Base-by-base conservation (phyloP, 331 rosid species). In the Saraca asoca region DNA sequence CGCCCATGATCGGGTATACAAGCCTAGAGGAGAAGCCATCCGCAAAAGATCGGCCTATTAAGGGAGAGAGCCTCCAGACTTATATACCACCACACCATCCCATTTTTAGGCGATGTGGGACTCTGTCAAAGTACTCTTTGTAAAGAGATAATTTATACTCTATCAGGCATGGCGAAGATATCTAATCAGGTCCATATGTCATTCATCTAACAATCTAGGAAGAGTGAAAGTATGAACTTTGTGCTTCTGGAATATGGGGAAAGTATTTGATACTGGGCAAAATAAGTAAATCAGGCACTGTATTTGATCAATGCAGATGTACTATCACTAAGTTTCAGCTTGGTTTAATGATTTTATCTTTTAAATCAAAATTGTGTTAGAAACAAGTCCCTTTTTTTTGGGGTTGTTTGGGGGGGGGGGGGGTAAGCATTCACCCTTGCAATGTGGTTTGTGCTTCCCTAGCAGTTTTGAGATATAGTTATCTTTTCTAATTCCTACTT, bases 361-460 rank as follows among this genome's bases (percentile, higher is more conserved):
- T 3, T 24, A 12, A n/a, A 54, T 29, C 51, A 38, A 18, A n/a
- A 15, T 16, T 54, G 10, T 68, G 33, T 12, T 43, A 14, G 9
- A 14, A 44, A 31, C 9, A 13, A 42, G 45, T 38, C 37, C 3
- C 2, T 24, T 3, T 24, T 1, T 67, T 14, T 15, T n/a, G n/a
- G 29, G 54, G 55, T 41, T 34, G 38, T 42, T 9, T 51, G 1
- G 1, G 31, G 31, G 31, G 1, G 31, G 31, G 31, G 31, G 1
- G 1, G 1, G 3, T 24, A 24, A 24, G 3, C 3, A 1, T 24
- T 24, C 3, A 1, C 3, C 31, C 31, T 24, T 24, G 49, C 41
- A 48, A 11, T 13, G 6, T 61, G 53, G 44, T 16, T 70, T 54
- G 59, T 12, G 71, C 56, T 70, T 52, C 45, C 41, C 45, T 19